Evolutionary conservation across 2,329 filamentous ascomycete species (phyloP).

Genomic region (Pestalotiopsis sp.): DNA sequence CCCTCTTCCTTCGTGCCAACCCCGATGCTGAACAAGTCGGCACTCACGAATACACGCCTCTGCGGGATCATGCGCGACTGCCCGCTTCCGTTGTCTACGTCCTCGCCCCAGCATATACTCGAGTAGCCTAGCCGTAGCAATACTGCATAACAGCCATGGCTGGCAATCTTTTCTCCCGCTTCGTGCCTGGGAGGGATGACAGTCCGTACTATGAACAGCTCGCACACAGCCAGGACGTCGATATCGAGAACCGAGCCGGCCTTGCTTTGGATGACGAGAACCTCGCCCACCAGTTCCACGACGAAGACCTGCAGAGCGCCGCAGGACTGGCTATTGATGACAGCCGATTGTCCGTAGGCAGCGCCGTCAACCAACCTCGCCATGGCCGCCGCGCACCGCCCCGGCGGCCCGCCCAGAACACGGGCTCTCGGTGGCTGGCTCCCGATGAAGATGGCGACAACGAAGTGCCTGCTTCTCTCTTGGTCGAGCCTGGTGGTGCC

Average conservation of each 20-base stretch:
- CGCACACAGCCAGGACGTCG: constrained; percentile 42
- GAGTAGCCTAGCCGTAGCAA: not conserved
- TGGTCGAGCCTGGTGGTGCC: constrained; percentile 54
- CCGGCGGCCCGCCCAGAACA: constrained; percentile 18
- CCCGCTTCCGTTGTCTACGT: not conserved
- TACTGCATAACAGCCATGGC: constrained; percentile 40
- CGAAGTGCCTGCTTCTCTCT: constrained; percentile 65
- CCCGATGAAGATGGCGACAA: constrained; percentile 46
- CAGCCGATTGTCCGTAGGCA: constrained; percentile 47
- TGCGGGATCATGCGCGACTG: constrained; percentile 5
- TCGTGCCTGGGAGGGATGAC: constrained; percentile 37
- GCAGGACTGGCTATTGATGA: constrained; percentile 45
- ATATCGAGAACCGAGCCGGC: constrained; percentile 44
- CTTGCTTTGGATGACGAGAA: constrained; percentile 57
- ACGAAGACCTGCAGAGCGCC: constrained; percentile 50
- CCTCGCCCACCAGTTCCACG: constrained; percentile 51
- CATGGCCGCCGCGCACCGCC: constrained; percentile 16
- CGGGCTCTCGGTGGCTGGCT: constrained; percentile 29
- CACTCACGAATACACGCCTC: not conserved
- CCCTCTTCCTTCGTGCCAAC: not conserved
- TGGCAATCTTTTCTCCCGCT: constrained; percentile 50
- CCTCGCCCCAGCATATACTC: not conserved
- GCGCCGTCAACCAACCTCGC: constrained; percentile 27
- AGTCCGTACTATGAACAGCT: constrained; percentile 55
- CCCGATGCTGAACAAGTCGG: not conserved